Conservation (phyloP, 441 rosid species). For the Theobroma grandiflorum region DNA sequence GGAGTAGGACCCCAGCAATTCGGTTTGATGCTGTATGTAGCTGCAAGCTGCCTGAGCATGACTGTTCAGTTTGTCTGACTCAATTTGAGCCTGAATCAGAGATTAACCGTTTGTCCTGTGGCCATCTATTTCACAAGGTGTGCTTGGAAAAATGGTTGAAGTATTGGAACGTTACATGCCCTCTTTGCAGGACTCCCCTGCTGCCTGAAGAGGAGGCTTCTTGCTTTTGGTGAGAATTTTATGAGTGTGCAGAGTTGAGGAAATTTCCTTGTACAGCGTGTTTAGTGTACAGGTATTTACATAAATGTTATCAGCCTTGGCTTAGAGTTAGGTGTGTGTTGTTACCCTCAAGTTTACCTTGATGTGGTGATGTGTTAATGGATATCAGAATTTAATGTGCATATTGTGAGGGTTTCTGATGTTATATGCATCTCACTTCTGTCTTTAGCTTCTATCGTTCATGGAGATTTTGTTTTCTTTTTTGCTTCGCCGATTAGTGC, state of each 20-base stretch:
- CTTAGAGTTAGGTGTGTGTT: not conserved
- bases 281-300: constrained; percentile 40
- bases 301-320: constrained; percentile 8
- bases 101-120: constrained; percentile 78
- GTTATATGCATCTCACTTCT: not conserved
- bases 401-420: constrained; percentile 24
- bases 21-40: constrained; percentile 55
- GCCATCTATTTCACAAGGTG: constrained; percentile 79
- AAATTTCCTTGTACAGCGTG: constrained; percentile 48
- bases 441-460: not conserved
- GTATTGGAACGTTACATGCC: constrained; percentile 87
- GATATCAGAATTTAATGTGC: constrained; percentile 10
- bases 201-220: constrained; percentile 66
- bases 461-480: constrained; percentile 1
- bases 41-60: constrained; percentile 58
- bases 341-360: constrained; percentile 18
- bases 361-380: constrained; percentile 15
- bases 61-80: constrained; percentile 83
- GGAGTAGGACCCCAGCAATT: constrained; percentile 59
- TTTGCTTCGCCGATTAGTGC: not conserved
- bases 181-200: constrained; percentile 81
- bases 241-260: constrained; percentile 6
- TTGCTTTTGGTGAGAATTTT: constrained; percentile 57
- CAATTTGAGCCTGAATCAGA: constrained; percentile 74
- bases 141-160: constrained; percentile 96